Base-by-base conservation (phyloP, 2,329 filamentous ascomycete species). In the Westerdykella ornata region DNA sequence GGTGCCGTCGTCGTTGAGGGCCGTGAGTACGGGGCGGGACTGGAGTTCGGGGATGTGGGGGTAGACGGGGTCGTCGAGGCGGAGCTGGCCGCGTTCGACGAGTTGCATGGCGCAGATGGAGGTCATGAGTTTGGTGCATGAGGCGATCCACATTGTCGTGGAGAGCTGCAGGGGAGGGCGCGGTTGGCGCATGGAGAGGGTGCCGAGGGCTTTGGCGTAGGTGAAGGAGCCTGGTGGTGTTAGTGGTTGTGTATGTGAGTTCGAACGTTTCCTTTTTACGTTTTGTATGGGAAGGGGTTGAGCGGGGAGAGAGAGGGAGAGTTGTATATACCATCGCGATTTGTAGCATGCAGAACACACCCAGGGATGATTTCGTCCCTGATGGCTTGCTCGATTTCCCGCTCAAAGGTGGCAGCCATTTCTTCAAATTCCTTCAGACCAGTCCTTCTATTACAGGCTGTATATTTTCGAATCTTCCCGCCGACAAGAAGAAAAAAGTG, bases 101-200 rank as follows among this genome's bases (percentile, higher is more conserved):
- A 60, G 55, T 35, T 67, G 58, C 46, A 67, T 46, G 3, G 47
- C 52, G 30, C 52, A 56, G 26, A 68, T 56, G 1, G 54, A 53
- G 1, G 62, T 63, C 49, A 67, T 55, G 14, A 67, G 54, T 44
- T 68, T 68, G n/a, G 61, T 67, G 51, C 62, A 66, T 3, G 60
- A 65, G 6, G 64, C 63, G 12, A 66, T 54, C 63, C 63, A 67
- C 58, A 67, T 62, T 6, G 60, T 46, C 6, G 48, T 57, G n/a
- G 59, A 35, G 19, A 49, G 43, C 0, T 69, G 13, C 22, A 57
- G 22, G 39, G 53, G 44, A 26, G 15, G n/a, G 38, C 54, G 35
- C 29, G 35, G 17, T 37, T 49, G 36, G 32, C 44, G 49, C 36
- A 56, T 36, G 1, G 61, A 60, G 1, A 56, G 56, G 8, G 40